Evolutionary conservation across 768 basidiomycete species (phyloP), one percentile per base, ranked within the genome.

Genomic region (Filobasidium floriforme): DNA sequence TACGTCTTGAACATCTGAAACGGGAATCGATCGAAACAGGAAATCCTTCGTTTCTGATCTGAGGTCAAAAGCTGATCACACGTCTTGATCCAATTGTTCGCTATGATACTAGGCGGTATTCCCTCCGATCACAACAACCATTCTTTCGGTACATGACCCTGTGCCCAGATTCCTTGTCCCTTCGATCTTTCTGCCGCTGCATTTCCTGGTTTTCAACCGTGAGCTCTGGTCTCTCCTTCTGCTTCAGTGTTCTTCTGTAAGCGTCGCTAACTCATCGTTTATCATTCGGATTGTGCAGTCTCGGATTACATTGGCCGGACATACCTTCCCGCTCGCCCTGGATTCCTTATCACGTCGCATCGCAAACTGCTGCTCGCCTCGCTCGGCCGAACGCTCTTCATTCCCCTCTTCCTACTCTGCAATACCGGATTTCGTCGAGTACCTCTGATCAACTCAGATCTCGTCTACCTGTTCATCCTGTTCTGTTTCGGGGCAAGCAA

Each of bases 401-500:
- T 96, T 59, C 90, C 90, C 37, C 72, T 92, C 49, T 88, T 94
- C 78, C 82, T 94, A n/a, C 81, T 88, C 79, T 94, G 92, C 82
- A 96, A 96, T 74, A 79, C 93, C 49, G 44, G 37, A 70, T 32
- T 65, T 1, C 32, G 22, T 14, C 32, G 22, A 10, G 66, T 14
- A 28, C 14, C 7, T 10, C 24, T 46, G 29, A 86, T 93, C 80
- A 86, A 80, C 77, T 92, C 90, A 1, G 91, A 94, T 73, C 59
- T 84, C 43, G 59, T 87, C 12, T 94, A 86, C 80, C 86, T 93
- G 84, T 40, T 84, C 28, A 83, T 92, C 62, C 79, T 94, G 12
- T 79, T 89, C 60, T 64, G 79, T 1, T 89, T 92, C 73, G 90
- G 89, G n/a, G 74, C 84, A 55, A 85, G 88, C 10, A 92, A 89